Conservation (phyloP, 352 stramenopile species). For the Pythium phragmiticola region DNA sequence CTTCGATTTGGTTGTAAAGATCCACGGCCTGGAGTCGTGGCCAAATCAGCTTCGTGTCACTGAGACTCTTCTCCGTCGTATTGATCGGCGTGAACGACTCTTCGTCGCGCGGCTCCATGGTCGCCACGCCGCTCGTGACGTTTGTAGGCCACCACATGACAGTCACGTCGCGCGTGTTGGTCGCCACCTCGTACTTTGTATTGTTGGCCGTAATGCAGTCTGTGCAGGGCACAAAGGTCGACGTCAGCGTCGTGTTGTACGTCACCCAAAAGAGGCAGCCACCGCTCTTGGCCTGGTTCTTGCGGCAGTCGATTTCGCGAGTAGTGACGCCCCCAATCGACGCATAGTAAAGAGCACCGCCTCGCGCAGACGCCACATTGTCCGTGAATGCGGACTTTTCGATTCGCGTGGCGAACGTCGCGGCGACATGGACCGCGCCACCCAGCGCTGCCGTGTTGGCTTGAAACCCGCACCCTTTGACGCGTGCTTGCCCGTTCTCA, state of each 20-base stretch:
- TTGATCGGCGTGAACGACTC: slow-evolving; percentile 45
- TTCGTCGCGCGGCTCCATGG: slow-evolving; percentile 46
- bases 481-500: slow-evolving; percentile 26
- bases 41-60: slow-evolving; percentile 36
- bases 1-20: slow-evolving; percentile 60
- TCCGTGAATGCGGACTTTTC: slow-evolving; percentile 23
- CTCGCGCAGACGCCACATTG: slow-evolving; percentile 39
- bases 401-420: slow-evolving; percentile 19
- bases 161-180: slow-evolving; percentile 53
- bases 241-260: slow-evolving; percentile 13
- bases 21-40: slow-evolving; percentile 57
- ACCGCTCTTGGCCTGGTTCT: slow-evolving; percentile 48
- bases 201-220: slow-evolving; percentile 45
- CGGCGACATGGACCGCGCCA: slow-evolving; percentile 40
- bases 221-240: slow-evolving; percentile 34
- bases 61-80: slow-evolving; percentile 29
- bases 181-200: slow-evolving; percentile 50
- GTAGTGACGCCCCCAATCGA: slow-evolving; percentile 28
- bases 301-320: slow-evolving; percentile 28
- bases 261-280: slow-evolving; percentile 70
- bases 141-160: slow-evolving; percentile 59
- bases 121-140: slow-evolving; percentile 38
- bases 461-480: slow-evolving; percentile 23
- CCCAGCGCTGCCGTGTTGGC: slow-evolving; percentile 37
- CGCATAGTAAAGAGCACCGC: slow-evolving; percentile 52